These are phyloP conservation scores for Stenogyne calaminthoides DNA, from an alignment of 305 asterid genomes.

Conservation along the genomic window DNA sequence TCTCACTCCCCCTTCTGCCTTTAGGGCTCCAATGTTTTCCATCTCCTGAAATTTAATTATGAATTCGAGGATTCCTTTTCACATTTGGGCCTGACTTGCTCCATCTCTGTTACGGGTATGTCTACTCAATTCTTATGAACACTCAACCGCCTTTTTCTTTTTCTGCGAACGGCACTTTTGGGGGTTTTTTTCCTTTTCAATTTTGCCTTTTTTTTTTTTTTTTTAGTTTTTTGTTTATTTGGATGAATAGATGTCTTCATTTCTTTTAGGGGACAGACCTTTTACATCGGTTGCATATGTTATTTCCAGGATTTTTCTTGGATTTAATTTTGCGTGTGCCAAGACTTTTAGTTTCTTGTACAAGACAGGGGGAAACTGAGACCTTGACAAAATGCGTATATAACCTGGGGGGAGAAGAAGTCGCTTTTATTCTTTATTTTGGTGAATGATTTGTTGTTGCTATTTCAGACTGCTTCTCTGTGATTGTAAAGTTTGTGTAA, in stretches of 20 bases:
- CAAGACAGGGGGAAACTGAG: slow-evolving; percentile 13
- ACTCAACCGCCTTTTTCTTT: not conserved
- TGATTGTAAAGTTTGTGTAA: slow-evolving; percentile 1
- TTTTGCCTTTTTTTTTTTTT: not conserved
- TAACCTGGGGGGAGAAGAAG: not conserved
- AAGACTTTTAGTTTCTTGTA: not conserved
- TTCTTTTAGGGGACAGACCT: not conserved
- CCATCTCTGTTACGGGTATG: slow-evolving; percentile 25
- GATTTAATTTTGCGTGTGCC: not conserved
- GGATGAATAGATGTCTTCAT: not conserved
- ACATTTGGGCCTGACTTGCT: not conserved
- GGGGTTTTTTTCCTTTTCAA: too few species aligned
- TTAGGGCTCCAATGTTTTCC: slow-evolving; percentile 36
- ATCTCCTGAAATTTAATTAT: slow-evolving; percentile 25
- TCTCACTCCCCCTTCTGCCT: not conserved
- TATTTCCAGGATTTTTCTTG: not conserved
- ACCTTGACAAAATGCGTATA: not conserved
- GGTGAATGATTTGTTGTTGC: not conserved
- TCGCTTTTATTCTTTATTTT: not conserved
- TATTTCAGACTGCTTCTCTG: not conserved
- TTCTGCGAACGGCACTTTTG: too few species aligned
- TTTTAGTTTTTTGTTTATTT: too few species aligned
- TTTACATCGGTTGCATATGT: slow-evolving; percentile 10
- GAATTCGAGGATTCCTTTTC: not conserved
- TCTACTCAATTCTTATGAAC: slow-evolving; percentile 20